phyloP scores from a whole-genome alignment of 2,329 filamentous ascomycete genomes.

The Pyricularia sp. region DNA sequence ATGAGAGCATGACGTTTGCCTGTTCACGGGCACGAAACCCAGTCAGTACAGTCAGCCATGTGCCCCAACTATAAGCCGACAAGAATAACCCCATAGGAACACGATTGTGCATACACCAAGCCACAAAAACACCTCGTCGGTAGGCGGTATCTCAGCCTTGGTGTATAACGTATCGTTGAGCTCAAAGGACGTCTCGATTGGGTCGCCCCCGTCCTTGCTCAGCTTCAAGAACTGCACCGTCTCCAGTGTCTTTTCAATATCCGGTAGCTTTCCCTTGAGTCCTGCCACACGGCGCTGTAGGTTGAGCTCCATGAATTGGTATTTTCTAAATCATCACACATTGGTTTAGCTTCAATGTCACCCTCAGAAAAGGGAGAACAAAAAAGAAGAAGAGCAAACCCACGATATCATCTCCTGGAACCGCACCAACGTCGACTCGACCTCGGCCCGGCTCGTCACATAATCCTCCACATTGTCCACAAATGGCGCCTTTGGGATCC shows the following conservation, averaged over 20 bases:
- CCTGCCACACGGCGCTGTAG: conserved; percentile 71
- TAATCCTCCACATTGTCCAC: conserved; percentile 85
- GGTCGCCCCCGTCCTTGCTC: conserved; percentile 29
- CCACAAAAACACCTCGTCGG: conserved; percentile 92
- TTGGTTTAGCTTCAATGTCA: neutral
- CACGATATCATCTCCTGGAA: conserved; percentile 94
- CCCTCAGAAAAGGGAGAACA: neutral
- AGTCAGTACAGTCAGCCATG: neutral
- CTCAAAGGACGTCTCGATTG: conserved; percentile 87
- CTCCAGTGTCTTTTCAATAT: conserved; percentile 91
- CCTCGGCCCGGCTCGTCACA: conserved; percentile 63
- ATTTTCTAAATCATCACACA: conserved; percentile 53
- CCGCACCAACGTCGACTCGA: conserved; percentile 66
- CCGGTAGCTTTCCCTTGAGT: conserved; percentile 87
- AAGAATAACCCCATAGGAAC: conserved; percentile 90
- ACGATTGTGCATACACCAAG: conserved; percentile 65
- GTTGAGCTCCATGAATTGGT: conserved; percentile 98
- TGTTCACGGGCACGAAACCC: conserved; percentile 15
- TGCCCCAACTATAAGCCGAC: conserved; percentile 18
- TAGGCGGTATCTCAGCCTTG: conserved; percentile 68
- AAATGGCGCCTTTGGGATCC: conserved; percentile 73
- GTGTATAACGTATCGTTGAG: conserved; percentile 93
- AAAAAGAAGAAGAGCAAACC: conserved; percentile 16
- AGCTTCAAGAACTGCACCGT: conserved; percentile 71
- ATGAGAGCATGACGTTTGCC: conserved; percentile 97